Evolutionary conservation across 768 basidiomycete species (phyloP).

Genomic region (Serendipita vermifera): DNA sequence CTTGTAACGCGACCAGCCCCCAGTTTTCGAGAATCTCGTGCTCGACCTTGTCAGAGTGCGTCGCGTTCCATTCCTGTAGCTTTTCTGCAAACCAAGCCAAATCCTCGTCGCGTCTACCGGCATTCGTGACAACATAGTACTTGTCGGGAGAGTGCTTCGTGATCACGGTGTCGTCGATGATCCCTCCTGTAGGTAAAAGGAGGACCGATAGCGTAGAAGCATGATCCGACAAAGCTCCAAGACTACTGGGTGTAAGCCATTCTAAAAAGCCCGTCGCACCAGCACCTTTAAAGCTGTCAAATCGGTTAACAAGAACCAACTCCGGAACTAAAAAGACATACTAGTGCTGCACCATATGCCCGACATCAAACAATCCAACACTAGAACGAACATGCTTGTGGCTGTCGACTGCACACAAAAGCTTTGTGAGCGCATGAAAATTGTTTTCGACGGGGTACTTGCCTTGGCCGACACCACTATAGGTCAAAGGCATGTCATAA

Average conservation of each 20-base stretch:
- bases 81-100: conserved; percentile 60
- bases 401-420: conserved; percentile 50
- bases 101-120: conserved; percentile 72
- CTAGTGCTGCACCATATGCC: conserved; percentile 96
- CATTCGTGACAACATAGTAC: conserved; percentile 95
- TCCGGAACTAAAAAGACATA: conserved; percentile 26
- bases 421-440: background rate
- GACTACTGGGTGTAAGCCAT: conserved; percentile 78
- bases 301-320: background rate
- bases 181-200: conserved; percentile 80
- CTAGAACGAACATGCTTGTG: conserved; percentile 77
- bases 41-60: conserved; percentile 40
- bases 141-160: conserved; percentile 67
- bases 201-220: conserved; percentile 78
- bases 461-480: conserved; percentile 74
- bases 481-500: conserved; percentile 84
- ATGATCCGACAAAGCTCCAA: conserved; percentile 53
- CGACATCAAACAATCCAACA: conserved; percentile 90
- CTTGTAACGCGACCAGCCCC: conserved; percentile 88
- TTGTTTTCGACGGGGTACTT: conserved; percentile 18
- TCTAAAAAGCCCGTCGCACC: conserved; percentile 71
- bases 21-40: conserved; percentile 69
- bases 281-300: conserved; percentile 61
- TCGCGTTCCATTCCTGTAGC: conserved; percentile 63
- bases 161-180: conserved; percentile 91